Base-by-base conservation (phyloP, 345 rosid species). In the Iberis pinnata region DNA sequence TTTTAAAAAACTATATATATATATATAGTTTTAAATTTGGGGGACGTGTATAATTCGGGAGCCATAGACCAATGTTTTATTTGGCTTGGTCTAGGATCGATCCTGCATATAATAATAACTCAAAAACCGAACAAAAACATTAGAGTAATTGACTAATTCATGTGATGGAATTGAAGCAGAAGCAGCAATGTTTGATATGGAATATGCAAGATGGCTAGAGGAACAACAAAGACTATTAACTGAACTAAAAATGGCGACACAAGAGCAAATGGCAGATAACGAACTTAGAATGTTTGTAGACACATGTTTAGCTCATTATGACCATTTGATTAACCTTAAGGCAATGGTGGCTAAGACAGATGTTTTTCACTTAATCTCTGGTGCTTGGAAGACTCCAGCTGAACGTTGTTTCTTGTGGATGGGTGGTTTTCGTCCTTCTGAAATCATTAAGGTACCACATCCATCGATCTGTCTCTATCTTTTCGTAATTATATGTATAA, bases 401-500 rank as follows among this genome's bases (percentile, higher is more conserved):
- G 99, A 93, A 54, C 78, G 99, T n/a, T 93, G 97, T 72, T 93
- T 86, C 80, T 65, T 86, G 88, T 93, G 99, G 99, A 62, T 93
- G 76, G 99, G 97, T 2, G 99, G 85, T 29, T 93, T 83, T 58
- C 90, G 95, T 7, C 99, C 99, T 9, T 93, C 97, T 14, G 95
- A 88, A 61, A 80, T 93, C 78, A 80, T 93, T 73, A 93, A 82
- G 97, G 99, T 88, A 74, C 29, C n/a, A 24, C 37, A 24, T 55
- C 25, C n/a, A n/a, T 9, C 18, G 0, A 29, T 32, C 12, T 32
- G 12, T 54, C 12, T 59, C 38, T 54, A 9, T 59, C 38, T 43
- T 26, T 18, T 35, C 51, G 17, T n/a, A 44, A 18, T 9, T 14
- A 26, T 63, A 36, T 53, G 20, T n/a, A n/a, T n/a, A n/a, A n/a